Conservation (phyloP, 129 eudicot species). For the Flaveria bidentis region DNA sequence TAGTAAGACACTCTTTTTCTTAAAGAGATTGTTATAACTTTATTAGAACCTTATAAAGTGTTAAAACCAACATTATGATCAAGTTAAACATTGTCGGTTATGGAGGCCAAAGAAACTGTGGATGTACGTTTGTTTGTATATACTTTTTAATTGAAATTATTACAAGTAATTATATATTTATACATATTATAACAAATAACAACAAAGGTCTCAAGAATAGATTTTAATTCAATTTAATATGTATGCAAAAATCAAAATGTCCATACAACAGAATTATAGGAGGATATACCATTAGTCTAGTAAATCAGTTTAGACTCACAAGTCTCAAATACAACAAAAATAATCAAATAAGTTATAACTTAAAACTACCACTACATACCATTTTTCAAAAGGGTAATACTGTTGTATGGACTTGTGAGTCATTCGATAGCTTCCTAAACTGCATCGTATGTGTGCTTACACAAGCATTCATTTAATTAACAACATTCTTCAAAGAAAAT, state of each 20-base stretch:
- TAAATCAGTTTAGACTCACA: neutral
- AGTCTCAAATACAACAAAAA: neutral
- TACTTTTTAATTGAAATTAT: neutral
- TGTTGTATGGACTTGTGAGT: too few relatives aligned
- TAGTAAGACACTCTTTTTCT: neutral
- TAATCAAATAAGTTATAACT: neutral
- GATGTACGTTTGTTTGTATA: too few relatives aligned
- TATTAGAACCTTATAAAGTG: neutral
- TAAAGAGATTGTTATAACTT: neutral
- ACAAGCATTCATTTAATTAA: slow-evolving; percentile 13
- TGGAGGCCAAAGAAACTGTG: too few relatives aligned
- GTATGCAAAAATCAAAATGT: neutral
- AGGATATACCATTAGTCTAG: neutral
- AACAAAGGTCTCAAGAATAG: neutral
- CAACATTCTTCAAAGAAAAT: neutral
- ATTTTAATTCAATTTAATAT: neutral
- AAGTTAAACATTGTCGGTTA: too few relatives aligned
- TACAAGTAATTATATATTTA: neutral
- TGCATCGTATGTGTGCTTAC: neutral
- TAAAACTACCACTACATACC: neutral
- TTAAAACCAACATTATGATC: neutral
- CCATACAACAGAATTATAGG: neutral
- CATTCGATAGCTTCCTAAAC: too few relatives aligned
- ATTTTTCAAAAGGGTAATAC: too few relatives aligned
- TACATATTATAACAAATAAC: neutral